Evolutionary conservation across 805 yeast genomes (phyloP).

Genomic region (Myxozyma sirexii): DNA sequence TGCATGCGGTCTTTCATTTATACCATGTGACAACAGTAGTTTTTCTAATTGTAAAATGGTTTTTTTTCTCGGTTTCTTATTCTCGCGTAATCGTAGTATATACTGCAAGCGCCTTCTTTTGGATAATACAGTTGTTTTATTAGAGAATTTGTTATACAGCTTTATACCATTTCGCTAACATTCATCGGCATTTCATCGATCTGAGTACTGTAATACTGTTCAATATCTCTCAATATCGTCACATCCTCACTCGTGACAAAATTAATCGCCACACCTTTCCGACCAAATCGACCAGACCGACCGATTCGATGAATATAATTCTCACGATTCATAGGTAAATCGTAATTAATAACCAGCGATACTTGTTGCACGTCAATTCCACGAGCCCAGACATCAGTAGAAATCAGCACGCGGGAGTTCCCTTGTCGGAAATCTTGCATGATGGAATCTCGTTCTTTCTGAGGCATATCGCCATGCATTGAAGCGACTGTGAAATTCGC

Average conservation of each 20-base stretch:
- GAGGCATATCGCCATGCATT: conserved; percentile 96
- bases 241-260: conserved; percentile 82
- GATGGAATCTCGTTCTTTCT: conserved; percentile 87
- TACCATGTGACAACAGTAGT: not conserved
- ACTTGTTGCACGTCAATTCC: conserved; percentile 99
- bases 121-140: not conserved
- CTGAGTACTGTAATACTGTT: conserved; percentile 84
- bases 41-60: too few species aligned
- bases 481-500: conserved; percentile 89
- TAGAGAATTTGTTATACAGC: not conserved
- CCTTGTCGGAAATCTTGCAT: conserved; percentile 97
- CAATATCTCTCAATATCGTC: conserved; percentile 77
- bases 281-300: conserved; percentile 97
- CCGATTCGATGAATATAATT: conserved; percentile 98
- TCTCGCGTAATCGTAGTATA: not conserved
- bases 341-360: conserved; percentile 91
- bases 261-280: conserved; percentile 97
- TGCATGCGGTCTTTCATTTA: not conserved
- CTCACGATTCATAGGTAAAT: conserved; percentile 85
- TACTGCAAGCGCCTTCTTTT: too few species aligned
- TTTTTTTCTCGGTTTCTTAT: not conserved
- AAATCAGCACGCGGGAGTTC: conserved; percentile 85
- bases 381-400: conserved; percentile 95
- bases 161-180: conserved; percentile 45
- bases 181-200: conserved; percentile 88